phyloP scores from a whole-genome alignment of 73 alveolate species.

The Paramecium sexaurelia region DNA sequence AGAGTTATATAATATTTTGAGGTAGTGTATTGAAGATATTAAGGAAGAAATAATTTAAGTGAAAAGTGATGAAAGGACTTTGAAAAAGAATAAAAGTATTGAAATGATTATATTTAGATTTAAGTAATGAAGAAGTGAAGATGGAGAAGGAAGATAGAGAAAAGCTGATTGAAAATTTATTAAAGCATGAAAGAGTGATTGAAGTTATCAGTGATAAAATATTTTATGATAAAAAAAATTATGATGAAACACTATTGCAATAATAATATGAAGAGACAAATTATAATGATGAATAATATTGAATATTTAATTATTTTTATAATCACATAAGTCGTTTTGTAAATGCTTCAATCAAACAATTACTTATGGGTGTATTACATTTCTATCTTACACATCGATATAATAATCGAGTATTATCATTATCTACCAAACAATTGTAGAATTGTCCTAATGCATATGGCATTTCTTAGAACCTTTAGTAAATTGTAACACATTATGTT shows the following conservation, averaged over 20 bases:
- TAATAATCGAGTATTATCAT: not conserved
- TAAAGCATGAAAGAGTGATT: slow-evolving; percentile 58
- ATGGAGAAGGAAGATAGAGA: slow-evolving; percentile 65
- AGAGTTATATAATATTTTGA: slow-evolving; percentile 71
- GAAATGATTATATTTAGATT: not conserved
- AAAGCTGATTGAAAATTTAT: slow-evolving; percentile 31
- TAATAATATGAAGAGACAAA: not conserved
- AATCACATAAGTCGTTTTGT: not conserved
- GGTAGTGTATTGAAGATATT: slow-evolving; percentile 83
- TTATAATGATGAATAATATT: slow-evolving; percentile 2
- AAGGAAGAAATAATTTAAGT: slow-evolving; percentile 74
- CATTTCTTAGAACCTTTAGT: not conserved
- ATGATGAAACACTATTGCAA: not conserved
- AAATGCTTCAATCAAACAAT: slow-evolving; percentile 15
- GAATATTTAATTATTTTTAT: not conserved
- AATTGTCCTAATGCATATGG: slow-evolving; percentile 37
- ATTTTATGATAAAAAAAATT: slow-evolving; percentile 55
- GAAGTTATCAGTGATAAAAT: slow-evolving; percentile 54
- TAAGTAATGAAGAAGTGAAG: slow-evolving; percentile 39
- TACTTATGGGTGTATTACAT: not conserved
- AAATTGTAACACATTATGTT: slow-evolving; percentile 12
- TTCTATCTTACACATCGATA: not conserved
- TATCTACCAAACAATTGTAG: not conserved
- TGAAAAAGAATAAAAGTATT: not conserved
- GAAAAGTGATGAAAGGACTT: slow-evolving; percentile 53